phyloP scores from a whole-genome alignment of 495 filamentous ascomycete species.

The Penicillium robsamsonii region DNA sequence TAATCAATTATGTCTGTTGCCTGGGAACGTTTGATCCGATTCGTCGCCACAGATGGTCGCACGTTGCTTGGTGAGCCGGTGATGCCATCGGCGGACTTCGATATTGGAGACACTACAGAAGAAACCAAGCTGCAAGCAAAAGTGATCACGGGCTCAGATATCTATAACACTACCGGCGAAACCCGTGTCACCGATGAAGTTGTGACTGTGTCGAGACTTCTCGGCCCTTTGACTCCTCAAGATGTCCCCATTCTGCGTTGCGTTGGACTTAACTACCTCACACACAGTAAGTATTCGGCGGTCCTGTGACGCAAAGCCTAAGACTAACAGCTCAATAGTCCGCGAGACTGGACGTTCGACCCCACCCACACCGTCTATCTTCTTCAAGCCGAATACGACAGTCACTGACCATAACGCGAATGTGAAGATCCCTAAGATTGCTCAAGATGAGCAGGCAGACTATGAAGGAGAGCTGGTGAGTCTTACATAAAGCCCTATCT shows the following conservation, averaged over 20 bases:
- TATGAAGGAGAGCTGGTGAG: slow-evolving; percentile 52
- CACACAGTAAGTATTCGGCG: slow-evolving; percentile 35
- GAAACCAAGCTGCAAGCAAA: slow-evolving; percentile 36
- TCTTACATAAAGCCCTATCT: neutral
- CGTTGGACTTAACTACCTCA: slow-evolving; percentile 38
- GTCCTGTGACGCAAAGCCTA: neutral
- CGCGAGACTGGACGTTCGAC: slow-evolving; percentile 44
- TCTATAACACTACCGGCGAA: slow-evolving; percentile 35
- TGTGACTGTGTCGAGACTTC: slow-evolving; percentile 31
- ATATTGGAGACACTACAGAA: slow-evolving; percentile 35
- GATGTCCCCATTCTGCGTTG: slow-evolving; percentile 38
- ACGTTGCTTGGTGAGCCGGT: slow-evolving; percentile 48
- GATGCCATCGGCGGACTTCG: slow-evolving; percentile 34
- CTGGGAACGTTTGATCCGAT: slow-evolving; percentile 50
- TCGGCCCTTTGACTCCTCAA: slow-evolving; percentile 30
- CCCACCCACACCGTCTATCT: slow-evolving; percentile 47
- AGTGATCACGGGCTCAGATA: slow-evolving; percentile 36
- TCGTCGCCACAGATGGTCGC: slow-evolving; percentile 40
- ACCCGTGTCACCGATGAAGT: slow-evolving; percentile 34
- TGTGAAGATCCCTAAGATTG: slow-evolving; percentile 46
- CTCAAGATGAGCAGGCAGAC: slow-evolving; percentile 48
- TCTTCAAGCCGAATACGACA: slow-evolving; percentile 47
- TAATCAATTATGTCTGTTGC: slow-evolving; percentile 14
- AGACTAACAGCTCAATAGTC: slow-evolving; percentile 28
- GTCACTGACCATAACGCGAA: slow-evolving; percentile 39